Evolutionary conservation across 495 filamentous ascomycete species (phyloP), one percentile per base, ranked within the genome.

Genomic region (Penicillium subrubescens): DNA sequence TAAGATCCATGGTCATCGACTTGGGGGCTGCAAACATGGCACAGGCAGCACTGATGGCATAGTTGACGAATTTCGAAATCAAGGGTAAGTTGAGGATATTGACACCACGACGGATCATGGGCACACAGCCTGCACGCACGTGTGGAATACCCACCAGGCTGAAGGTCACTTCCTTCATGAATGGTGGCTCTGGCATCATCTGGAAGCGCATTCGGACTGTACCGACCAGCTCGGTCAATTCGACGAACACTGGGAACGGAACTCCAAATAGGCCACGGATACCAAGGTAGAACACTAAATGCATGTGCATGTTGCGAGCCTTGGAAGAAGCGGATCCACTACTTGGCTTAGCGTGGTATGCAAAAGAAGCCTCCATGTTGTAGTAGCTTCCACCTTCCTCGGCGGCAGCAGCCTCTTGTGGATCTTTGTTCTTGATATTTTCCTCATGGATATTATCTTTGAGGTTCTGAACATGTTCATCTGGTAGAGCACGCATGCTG

Each of bases 1-100:
- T 87, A 60, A 98, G 84, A 69, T 98, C 94, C 62, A 98, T 85
- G 3, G 91, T 92, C 90, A 97, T 90, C 1, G 91, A 94, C 76
- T 97, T 98, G n/a, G 94, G 94, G 17, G 94, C 94, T 46, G 97
- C 93, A 63, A 97, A 97, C 83, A 96, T 91, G 72, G 88, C 89
- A 35, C 89, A 87, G 5, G 93, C 92, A 1, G 94, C 87, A 37
- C 84, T 88, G 66, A 98, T 96, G n/a, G 94, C 92, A 74, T 93
- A 96, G 77, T 97, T 96, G 77, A 97, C 94, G 72, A 98, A 97
- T 65, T 96, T 94, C 0, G 92, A 96, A 67, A 98, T 97, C 51
- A 98, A 71, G 0, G 94, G 94, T 29, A 98, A 79, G 66, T 98
- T 97, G 8, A 98, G 79, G 44, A 97, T 88, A 69, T 98, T 98